Evolutionary conservation across 345 rosid species (phyloP).

Genomic region (Mangifera indica): DNA sequence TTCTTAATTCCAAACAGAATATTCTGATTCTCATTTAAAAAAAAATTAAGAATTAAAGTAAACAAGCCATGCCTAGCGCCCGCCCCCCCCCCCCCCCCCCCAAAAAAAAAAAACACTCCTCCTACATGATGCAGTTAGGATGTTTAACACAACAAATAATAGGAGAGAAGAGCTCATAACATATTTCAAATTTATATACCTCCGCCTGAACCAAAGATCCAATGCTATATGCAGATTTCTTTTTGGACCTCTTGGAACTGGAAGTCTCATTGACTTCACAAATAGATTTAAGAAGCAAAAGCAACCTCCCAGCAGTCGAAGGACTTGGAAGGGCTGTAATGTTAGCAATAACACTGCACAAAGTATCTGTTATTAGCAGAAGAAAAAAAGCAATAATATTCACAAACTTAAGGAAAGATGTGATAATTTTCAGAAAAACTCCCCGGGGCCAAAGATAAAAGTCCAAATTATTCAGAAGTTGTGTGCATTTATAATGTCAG

Average conservation of each 20-base stretch:
- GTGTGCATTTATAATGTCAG: not conserved
- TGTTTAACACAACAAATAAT: not conserved
- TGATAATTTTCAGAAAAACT: not conserved
- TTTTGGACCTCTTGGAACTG: slow-evolving; percentile 75
- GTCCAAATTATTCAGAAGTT: not conserved
- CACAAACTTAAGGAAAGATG: not conserved
- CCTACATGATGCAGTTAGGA: not conserved
- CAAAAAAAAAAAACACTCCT: not conserved
- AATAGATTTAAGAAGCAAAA: slow-evolving; percentile 72
- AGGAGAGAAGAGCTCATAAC: not conserved
- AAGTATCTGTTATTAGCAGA: slow-evolving; percentile 13
- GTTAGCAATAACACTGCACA: slow-evolving; percentile 67
- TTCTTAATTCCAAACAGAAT: not conserved
- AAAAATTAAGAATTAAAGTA: too few species aligned
- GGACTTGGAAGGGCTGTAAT: slow-evolving; percentile 69
- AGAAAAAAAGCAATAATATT: not conserved
- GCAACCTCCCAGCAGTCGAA: slow-evolving; percentile 70
- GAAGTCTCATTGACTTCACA: slow-evolving; percentile 59
- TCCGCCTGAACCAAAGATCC: slow-evolving; percentile 89
- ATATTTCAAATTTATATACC: slow-evolving; percentile 43
- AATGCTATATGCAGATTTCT: slow-evolving; percentile 57
- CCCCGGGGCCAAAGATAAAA: not conserved
- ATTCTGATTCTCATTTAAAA: too few species aligned
- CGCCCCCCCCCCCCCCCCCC: too few species aligned
- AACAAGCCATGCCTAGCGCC: too few species aligned